Evolutionary conservation across 257 asterid species (phyloP), one percentile per base, ranked within the genome.

Genomic region (Fraxinus anomala): DNA sequence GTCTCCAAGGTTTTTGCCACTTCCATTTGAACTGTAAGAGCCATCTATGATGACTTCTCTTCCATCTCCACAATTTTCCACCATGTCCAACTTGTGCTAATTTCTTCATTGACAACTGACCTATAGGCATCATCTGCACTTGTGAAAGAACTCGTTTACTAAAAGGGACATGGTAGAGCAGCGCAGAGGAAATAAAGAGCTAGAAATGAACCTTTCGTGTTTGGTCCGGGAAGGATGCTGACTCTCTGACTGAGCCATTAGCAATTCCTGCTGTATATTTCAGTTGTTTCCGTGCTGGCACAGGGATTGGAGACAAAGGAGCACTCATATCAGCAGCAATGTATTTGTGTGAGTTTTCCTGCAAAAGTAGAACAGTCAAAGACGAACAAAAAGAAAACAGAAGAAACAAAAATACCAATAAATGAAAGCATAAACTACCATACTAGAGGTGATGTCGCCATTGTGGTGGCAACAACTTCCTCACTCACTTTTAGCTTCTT

Each of bases 1-100:
- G 99, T 83, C 87, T 95, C 99, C 99, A 95, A 3, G 99, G 99
- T 76, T 95, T 95, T 86, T 95, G 99, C 99, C 99, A 93, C 82
- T 95, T 95, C 99, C 98, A 95, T 81, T 95, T 95, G 86, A 95
- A 95, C 91, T 95, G 98, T 74, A 95, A 83, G 71, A 93, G 88
- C 99, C 99, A 95, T 81, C 90, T 98, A 77, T 93, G 99, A 75
- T 95, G 98, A 83, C 99, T 95, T 89, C 98, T 95, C 88, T 95
- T 95, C 99, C 99, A 95, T 88, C 98, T 91, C 98, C 99, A 95
- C 9, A 95, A 86, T 75, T 89, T 93, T 79, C 98, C 99, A 68
- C 98, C 98, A 23, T 92, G 93, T 77, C 99, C 97, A 17, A 87
- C 97, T 4, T 89, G 87, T 54, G 93, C 89, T 80, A 93, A 79